phyloP scores from a whole-genome alignment of 331 rosid genomes.

The Saraca asoca region DNA sequence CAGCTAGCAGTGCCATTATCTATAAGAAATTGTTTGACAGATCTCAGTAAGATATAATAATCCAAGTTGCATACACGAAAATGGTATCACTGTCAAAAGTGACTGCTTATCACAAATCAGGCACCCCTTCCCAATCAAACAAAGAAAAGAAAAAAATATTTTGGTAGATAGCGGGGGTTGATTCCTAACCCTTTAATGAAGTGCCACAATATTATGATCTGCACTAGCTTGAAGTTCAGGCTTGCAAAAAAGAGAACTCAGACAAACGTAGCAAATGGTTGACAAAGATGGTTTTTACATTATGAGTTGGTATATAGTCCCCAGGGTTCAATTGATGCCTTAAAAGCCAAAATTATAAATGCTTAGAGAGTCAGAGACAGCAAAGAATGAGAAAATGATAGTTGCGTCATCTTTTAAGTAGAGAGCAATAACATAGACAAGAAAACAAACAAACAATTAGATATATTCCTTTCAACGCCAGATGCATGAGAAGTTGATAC shows the following conservation, averaged over 20 bases:
- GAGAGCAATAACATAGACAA: slow-evolving; percentile 10
- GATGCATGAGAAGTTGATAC: slow-evolving; percentile 9
- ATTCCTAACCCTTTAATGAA: background rate
- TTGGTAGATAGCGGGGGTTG: background rate
- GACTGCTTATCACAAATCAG: slow-evolving; percentile 3
- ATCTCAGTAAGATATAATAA: slow-evolving; percentile 23
- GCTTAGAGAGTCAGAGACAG: background rate
- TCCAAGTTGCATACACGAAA: slow-evolving; percentile 14
- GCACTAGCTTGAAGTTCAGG: slow-evolving; percentile 1
- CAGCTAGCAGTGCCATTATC: slow-evolving; percentile 68
- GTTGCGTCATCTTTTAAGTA: background rate
- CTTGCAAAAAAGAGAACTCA: slow-evolving; percentile 1
- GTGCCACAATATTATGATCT: background rate
- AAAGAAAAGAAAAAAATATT: background rate
- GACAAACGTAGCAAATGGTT: background rate
- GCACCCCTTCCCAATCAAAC: no score
- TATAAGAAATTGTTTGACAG: slow-evolving; percentile 36
- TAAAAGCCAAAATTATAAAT: background rate
- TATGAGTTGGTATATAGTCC: background rate
- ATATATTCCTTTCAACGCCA: slow-evolving; percentile 15
- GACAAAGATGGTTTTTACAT: slow-evolving; percentile 5
- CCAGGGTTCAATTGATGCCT: background rate
- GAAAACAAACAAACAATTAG: slow-evolving; percentile 14
- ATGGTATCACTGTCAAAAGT: background rate
- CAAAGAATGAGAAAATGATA: background rate